Evolutionary conservation across 2,329 filamentous ascomycete species (phyloP).

Genomic region (Diaporthe humulicola): DNA sequence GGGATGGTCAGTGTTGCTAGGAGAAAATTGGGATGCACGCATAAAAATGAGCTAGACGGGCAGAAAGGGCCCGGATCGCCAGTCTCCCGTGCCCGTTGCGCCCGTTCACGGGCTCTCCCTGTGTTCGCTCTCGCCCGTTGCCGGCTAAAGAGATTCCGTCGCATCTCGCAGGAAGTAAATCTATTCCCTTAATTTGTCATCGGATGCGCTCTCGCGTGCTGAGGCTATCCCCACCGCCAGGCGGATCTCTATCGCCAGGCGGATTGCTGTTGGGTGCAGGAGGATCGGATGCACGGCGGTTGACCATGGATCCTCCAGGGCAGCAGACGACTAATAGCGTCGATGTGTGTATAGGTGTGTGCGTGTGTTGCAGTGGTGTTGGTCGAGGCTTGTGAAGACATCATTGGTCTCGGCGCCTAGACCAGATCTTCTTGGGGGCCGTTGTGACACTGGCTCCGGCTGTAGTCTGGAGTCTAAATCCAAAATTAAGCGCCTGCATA

Average conservation of each 20-base stretch:
- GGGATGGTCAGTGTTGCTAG: background rate
- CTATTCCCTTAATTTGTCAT: background rate
- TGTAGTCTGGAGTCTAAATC: background rate
- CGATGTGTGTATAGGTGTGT: background rate
- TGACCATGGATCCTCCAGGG: background rate
- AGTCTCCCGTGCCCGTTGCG: constrained; percentile 11
- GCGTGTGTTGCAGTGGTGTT: background rate
- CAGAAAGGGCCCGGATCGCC: constrained; percentile 8
- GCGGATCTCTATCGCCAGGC: background rate
- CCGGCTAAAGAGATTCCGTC: constrained; percentile 16
- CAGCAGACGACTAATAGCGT: background rate
- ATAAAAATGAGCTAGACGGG: background rate
- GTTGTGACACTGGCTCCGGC: constrained; percentile 2
- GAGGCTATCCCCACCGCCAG: background rate
- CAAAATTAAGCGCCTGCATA: constrained; percentile 32
- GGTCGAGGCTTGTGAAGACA: background rate
- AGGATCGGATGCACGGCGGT: constrained; percentile 15
- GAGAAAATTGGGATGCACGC: background rate
- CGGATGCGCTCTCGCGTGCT: background rate
- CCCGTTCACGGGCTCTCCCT: constrained; percentile 4
- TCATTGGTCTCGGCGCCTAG: constrained; percentile 20
- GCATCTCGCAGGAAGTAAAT: constrained; percentile 14
- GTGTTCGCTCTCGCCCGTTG: constrained; percentile 1
- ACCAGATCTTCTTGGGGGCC: background rate
- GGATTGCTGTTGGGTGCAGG: background rate